Evolutionary conservation across 1,284 basidiomycete species (phyloP).

Genomic region (Cryptococcus wingfieldii): DNA sequence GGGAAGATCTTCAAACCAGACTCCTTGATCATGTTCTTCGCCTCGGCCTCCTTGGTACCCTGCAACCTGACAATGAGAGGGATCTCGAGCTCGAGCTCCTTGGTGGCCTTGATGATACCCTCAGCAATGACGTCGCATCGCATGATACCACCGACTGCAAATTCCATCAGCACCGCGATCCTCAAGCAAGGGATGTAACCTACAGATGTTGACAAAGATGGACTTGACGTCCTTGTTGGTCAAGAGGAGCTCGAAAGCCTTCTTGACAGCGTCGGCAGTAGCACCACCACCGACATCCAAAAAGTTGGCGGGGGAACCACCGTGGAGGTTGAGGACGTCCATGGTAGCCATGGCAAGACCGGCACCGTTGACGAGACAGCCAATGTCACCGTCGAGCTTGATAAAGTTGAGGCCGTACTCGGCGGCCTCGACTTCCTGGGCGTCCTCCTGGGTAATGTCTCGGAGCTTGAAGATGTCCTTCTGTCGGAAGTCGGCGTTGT

Average conservation of each 20-base stretch:
- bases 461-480: conserved; percentile 83
- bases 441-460: conserved; percentile 92
- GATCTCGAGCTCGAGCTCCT: conserved; percentile 78
- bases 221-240: conserved; percentile 89
- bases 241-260: conserved; percentile 94
- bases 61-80: conserved; percentile 92
- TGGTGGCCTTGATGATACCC: conserved; percentile 96
- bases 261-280: conserved; percentile 97
- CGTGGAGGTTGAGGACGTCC: conserved; percentile 94
- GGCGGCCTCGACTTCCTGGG: conserved; percentile 88
- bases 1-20: conserved; percentile 90
- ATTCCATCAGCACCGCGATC: neutral
- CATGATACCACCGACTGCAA: conserved; percentile 72
- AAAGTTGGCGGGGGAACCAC: conserved; percentile 93
- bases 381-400: conserved; percentile 97
- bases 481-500: conserved; percentile 98
- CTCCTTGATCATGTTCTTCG: conserved; percentile 87
- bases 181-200: conserved; percentile 5
- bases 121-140: conserved; percentile 94
- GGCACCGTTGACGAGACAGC: conserved; percentile 97
- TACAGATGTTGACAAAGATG: conserved; percentile 96
- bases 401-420: conserved; percentile 93
- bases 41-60: conserved; percentile 93
- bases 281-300: conserved; percentile 94
- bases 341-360: conserved; percentile 99